Percentiles rank a stretch among this genome's conserved stretches.
Evolutionary conservation across 352 stramenopile species (phyloP).

Genomic region (Phytophthora citrophthora): DNA sequence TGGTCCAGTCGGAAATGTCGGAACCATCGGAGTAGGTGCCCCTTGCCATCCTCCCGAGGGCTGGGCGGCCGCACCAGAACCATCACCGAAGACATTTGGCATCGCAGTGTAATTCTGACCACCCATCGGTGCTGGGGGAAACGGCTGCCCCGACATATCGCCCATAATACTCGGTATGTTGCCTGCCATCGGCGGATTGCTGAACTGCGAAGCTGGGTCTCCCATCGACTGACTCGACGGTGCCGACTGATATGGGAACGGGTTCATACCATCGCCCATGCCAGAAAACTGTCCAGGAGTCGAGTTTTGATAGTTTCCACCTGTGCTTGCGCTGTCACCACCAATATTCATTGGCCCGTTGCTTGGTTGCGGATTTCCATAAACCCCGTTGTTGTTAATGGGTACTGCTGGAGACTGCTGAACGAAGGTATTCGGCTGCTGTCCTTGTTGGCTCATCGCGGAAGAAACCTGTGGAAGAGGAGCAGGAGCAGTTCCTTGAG

Average conservation of each 20-base stretch:
- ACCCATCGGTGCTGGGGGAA: slow-evolving; percentile 23
- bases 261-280: slow-evolving; percentile 33
- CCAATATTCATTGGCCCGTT: slow-evolving; percentile 18
- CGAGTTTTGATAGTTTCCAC: slow-evolving; percentile 13
- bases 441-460: slow-evolving; percentile 28
- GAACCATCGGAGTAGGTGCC: slow-evolving; percentile 22
- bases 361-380: slow-evolving; percentile 20
- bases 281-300: slow-evolving; percentile 17
- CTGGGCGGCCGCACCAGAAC: slow-evolving; percentile 10
- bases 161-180: slow-evolving; percentile 37
- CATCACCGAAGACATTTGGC: slow-evolving; percentile 34
- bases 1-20: slow-evolving; percentile 20
- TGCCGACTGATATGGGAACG: slow-evolving; percentile 39
- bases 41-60: slow-evolving; percentile 31
- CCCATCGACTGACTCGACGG: slow-evolving; percentile 33
- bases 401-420: slow-evolving; percentile 8
- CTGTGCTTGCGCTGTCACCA: slow-evolving; percentile 3
- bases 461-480: slow-evolving; percentile 17
- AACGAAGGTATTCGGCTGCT: slow-evolving; percentile 23
- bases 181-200: slow-evolving; percentile 16
- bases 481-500: slow-evolving; percentile 1
- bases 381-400: slow-evolving; percentile 24
- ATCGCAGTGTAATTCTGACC: slow-evolving; percentile 33
- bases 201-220: slow-evolving; percentile 36
- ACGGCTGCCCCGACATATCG: slow-evolving; percentile 34